phyloP scores from a whole-genome alignment of 106 monocot genomes.

The Dendrobium chrysotoxum region DNA sequence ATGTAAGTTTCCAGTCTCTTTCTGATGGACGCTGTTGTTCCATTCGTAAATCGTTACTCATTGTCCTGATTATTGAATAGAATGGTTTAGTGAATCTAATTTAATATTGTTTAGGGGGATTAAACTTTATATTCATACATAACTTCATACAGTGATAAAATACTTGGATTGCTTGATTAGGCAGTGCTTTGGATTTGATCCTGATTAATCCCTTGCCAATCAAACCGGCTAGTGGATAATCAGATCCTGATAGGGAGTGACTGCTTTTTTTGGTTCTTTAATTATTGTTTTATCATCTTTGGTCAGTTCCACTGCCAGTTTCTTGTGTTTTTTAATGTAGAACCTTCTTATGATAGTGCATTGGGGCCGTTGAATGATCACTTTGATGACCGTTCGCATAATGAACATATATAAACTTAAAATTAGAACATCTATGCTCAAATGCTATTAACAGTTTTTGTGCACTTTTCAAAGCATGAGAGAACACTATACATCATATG shows the following conservation, averaged over 20 bases:
- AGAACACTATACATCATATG: too few species aligned
- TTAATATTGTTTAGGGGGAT: neutral
- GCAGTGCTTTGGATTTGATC: neutral
- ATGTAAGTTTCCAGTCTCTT: conserved; percentile 3
- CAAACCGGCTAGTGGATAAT: neutral
- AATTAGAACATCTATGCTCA: too few species aligned
- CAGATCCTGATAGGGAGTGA: neutral
- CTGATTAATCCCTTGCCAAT: neutral
- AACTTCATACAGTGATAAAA: neutral
- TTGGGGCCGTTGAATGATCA: too few species aligned
- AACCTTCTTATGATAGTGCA: too few species aligned
- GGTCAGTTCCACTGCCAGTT: neutral
- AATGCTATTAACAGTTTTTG: too few species aligned
- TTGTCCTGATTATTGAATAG: neutral
- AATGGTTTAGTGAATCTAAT: neutral
- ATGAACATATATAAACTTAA: too few species aligned
- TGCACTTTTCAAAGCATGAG: too few species aligned
- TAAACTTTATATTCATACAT: neutral
- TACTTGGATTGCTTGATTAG: neutral
- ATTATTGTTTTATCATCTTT: neutral
- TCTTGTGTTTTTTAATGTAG: neutral
- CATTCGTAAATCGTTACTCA: neutral
- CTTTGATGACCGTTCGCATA: too few species aligned
- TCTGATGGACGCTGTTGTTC: neutral
- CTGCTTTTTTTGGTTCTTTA: neutral